Evolutionary conservation across 116 monocot genomes (phyloP).

Genomic region (Zostera marina): DNA sequence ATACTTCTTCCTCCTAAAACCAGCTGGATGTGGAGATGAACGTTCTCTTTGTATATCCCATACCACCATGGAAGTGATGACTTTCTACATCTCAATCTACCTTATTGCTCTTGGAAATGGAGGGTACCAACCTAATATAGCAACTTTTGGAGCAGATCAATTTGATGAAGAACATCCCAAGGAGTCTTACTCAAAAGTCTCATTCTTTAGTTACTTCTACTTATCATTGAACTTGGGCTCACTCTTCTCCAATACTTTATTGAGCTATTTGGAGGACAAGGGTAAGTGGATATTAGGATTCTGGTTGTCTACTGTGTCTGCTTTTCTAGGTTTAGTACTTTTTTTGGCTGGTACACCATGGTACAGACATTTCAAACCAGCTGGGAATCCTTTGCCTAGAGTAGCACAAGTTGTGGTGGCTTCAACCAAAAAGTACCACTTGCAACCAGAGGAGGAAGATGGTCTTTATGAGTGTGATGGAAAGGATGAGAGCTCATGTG

Average conservation of each 20-base stretch:
- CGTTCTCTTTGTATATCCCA: slow-evolving; percentile 22
- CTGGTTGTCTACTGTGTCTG: slow-evolving; percentile 58
- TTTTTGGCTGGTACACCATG: slow-evolving; percentile 41
- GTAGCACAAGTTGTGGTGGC: slow-evolving; percentile 52
- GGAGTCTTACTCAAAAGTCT: slow-evolving; percentile 45
- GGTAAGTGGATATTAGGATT: slow-evolving; percentile 70
- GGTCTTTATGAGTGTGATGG: slow-evolving; percentile 37
- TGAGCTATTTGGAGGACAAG: slow-evolving; percentile 54
- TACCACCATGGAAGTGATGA: slow-evolving; percentile 10
- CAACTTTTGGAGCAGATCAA: slow-evolving; percentile 88
- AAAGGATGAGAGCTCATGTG: too few relatives aligned
- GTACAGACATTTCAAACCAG: slow-evolving; percentile 44
- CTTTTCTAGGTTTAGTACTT: slow-evolving; percentile 34
- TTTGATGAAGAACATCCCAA: slow-evolving; percentile 54
- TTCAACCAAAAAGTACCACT: slow-evolving; percentile 42
- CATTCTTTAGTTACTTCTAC: slow-evolving; percentile 93
- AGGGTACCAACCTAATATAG: slow-evolving; percentile 82
- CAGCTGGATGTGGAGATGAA: slow-evolving; percentile 45
- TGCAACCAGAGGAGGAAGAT: slow-evolving; percentile 6
- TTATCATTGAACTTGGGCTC: slow-evolving; percentile 76
- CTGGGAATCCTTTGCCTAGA: slow-evolving; percentile 55
- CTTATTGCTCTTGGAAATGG: slow-evolving; percentile 72
- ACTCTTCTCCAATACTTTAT: slow-evolving; percentile 71
- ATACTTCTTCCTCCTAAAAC: slow-evolving; percentile 39
- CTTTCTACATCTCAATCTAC: slow-evolving; percentile 78